phyloP scores from a whole-genome alignment of 2,329 filamentous ascomycete species.

The Botrytis cinerea region DNA sequence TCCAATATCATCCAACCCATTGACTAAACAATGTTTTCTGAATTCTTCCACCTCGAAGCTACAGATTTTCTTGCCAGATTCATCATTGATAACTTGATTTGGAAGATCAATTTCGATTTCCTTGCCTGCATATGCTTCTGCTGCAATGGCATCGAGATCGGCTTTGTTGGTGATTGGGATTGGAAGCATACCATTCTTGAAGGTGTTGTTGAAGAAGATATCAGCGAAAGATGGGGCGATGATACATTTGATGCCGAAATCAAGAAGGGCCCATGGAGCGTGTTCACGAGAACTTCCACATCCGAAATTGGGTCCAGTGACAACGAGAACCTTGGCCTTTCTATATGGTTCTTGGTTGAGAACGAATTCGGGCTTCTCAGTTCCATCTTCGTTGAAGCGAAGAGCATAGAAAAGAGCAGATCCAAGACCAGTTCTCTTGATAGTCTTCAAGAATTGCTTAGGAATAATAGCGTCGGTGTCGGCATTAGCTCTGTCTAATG shows the following conservation, averaged over 20 bases:
- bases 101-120: slow-evolving; percentile 88
- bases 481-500: slow-evolving; percentile 84
- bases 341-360: slow-evolving; percentile 90
- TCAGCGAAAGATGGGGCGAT: slow-evolving; percentile 90
- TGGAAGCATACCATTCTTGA: slow-evolving; percentile 99
- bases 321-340: slow-evolving; percentile 82
- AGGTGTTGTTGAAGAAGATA: slow-evolving; percentile 99
- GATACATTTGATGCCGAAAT: slow-evolving; percentile 93
- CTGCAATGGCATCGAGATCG: slow-evolving; percentile 25
- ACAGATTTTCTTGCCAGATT: slow-evolving; percentile 70
- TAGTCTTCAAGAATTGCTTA: slow-evolving; percentile 99
- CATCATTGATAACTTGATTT: slow-evolving; percentile 77
- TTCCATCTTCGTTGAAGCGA: slow-evolving; percentile 73
- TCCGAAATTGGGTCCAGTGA: slow-evolving; percentile 91
- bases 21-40: slow-evolving; percentile 87
- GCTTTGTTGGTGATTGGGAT: slow-evolving; percentile 61
- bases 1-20: slow-evolving; percentile 92
- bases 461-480: slow-evolving; percentile 99
- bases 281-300: slow-evolving; percentile 93
- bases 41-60: slow-evolving; percentile 88
- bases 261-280: slow-evolving; percentile 93
- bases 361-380: slow-evolving; percentile 78
- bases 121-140: slow-evolving; percentile 72
- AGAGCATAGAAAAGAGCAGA: slow-evolving; percentile 83
- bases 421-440: slow-evolving; percentile 94